phyloP scores from a whole-genome alignment of 305 asterid genomes.

The Rubia balearica region DNA sequence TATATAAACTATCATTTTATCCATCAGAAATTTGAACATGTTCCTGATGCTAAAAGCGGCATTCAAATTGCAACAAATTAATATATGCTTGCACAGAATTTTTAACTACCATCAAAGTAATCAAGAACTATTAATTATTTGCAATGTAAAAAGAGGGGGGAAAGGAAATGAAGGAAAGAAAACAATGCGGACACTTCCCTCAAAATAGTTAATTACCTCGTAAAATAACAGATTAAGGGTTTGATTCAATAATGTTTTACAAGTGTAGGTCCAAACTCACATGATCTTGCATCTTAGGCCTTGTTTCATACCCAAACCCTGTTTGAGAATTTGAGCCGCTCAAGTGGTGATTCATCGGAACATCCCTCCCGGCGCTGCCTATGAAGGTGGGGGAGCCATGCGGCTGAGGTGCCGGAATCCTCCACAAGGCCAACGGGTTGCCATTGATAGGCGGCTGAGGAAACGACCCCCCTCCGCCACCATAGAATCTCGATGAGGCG shows the following conservation, averaged over 20 bases:
- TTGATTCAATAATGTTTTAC: slow-evolving; percentile 15
- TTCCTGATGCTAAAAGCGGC: too few species aligned
- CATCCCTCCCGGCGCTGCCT: slow-evolving; percentile 12
- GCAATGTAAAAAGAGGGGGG: neutral
- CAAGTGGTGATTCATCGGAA: slow-evolving; percentile 18
- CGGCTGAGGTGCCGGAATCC: slow-evolving; percentile 20
- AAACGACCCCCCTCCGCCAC: slow-evolving; percentile 10
- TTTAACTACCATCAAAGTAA: too few species aligned
- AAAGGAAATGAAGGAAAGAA: neutral
- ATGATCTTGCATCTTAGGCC: slow-evolving; percentile 43
- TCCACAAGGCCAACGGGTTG: slow-evolving; percentile 35
- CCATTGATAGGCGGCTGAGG: slow-evolving; percentile 28
- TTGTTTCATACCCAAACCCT: slow-evolving; percentile 26
- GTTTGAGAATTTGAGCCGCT: slow-evolving; percentile 33
- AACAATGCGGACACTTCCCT: neutral
- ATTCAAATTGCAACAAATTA: too few species aligned
- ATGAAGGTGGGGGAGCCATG: slow-evolving; percentile 13
- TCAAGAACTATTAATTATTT: too few species aligned
- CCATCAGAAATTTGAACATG: too few species aligned
- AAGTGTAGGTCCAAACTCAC: slow-evolving; percentile 81
- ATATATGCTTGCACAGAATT: too few species aligned
- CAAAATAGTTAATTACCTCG: neutral
- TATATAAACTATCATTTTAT: too few species aligned
- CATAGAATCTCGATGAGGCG: slow-evolving; percentile 23
- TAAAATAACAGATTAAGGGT: slow-evolving; percentile 3